These are phyloP conservation scores for Fistulifera solaris DNA, from an alignment of 108 stramenopile genomes.

Conservation along the genomic window DNA sequence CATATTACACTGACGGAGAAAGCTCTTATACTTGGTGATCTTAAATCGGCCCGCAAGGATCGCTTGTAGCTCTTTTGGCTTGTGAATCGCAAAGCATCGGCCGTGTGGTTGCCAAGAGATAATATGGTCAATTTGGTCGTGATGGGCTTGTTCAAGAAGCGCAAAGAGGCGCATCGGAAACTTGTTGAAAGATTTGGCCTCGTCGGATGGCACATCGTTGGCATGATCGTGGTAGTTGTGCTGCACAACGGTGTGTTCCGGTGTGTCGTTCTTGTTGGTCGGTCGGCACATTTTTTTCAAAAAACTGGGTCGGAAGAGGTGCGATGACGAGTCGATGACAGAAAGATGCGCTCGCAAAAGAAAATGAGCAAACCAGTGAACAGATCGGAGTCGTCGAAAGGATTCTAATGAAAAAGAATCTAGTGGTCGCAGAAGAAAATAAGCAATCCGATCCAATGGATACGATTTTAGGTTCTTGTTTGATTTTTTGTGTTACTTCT, in stretches of 20 bases:
- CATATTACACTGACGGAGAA: constrained; percentile 48
- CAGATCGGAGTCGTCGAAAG: too few relatives aligned
- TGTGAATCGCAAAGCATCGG: constrained; percentile 12
- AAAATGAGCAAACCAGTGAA: too few relatives aligned
- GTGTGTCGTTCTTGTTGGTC: too few relatives aligned
- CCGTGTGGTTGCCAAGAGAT: constrained; percentile 46
- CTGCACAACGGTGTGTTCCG: constrained; percentile 16
- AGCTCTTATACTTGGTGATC: constrained; percentile 15
- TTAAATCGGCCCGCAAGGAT: constrained; percentile 52
- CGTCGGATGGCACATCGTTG: constrained; percentile 17
- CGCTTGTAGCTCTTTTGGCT: constrained; percentile 12
- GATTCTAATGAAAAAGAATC: too few relatives aligned
- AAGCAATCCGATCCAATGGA: too few relatives aligned
- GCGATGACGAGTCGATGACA: too few relatives aligned
- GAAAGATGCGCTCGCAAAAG: too few relatives aligned
- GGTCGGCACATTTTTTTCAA: too few relatives aligned
- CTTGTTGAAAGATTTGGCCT: background rate
- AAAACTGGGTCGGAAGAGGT: too few relatives aligned
- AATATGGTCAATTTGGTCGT: constrained; percentile 30
- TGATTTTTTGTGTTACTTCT: too few relatives aligned
- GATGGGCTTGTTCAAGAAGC: constrained; percentile 25
- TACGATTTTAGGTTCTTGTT: too few relatives aligned
- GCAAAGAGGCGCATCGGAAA: constrained; percentile 22
- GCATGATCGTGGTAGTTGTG: constrained; percentile 74
- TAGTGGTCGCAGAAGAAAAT: too few relatives aligned